phyloP scores from a whole-genome alignment of 805 yeast species.

The Sporopachydermia quercuum region DNA sequence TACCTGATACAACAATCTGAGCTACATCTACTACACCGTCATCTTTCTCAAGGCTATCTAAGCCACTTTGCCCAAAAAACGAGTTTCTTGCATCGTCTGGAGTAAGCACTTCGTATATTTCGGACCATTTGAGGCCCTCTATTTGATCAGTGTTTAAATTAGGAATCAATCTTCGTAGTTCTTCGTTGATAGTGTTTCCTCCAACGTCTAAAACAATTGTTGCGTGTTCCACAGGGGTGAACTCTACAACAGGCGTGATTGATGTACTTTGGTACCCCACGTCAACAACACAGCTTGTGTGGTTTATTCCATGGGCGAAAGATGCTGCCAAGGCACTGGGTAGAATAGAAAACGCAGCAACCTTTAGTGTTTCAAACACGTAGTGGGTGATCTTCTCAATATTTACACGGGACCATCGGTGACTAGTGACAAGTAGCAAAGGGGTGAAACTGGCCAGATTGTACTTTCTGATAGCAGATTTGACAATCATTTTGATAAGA shows the following conservation, averaged over 20 bases:
- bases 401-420: constrained; percentile 53
- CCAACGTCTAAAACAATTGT: constrained; percentile 38
- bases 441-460: constrained; percentile 35
- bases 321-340: constrained; percentile 56
- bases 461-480: constrained; percentile 27
- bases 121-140: constrained; percentile 59
- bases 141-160: constrained; percentile 40
- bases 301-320: constrained; percentile 50
- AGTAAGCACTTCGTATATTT: constrained; percentile 60
- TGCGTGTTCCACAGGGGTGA: constrained; percentile 44
- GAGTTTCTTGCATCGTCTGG: constrained; percentile 42
- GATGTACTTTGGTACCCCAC: constrained; percentile 67
- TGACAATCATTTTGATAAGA: constrained; percentile 33
- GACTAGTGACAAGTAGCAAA: constrained; percentile 47
- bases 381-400: constrained; percentile 61
- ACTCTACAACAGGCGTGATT: constrained; percentile 67
- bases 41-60: constrained; percentile 29
- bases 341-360: constrained; percentile 56
- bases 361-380: constrained; percentile 55
- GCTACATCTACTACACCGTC: constrained; percentile 82
- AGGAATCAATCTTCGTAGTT: constrained; percentile 41
- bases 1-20: constrained; percentile 67
- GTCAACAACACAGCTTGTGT: constrained; percentile 39
- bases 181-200: constrained; percentile 45
- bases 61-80: constrained; percentile 43